Conservation (phyloP, 2,329 filamentous ascomycete genomes). For the Fusarium hostae region DNA sequence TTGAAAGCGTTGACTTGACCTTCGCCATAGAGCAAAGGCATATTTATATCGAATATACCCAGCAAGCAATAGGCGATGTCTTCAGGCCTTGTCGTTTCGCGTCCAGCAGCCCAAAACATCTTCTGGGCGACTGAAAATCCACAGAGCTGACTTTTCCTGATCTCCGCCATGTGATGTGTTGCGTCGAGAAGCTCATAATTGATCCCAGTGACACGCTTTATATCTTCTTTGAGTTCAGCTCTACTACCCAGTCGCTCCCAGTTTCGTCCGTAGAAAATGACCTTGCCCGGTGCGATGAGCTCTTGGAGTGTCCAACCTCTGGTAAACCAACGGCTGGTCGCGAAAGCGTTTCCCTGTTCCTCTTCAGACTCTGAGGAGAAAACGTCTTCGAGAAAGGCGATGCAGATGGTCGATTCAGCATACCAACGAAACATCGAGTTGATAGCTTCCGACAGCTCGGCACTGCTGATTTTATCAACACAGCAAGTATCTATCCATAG, state of each 20-base stretch:
- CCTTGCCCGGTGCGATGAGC: conserved; percentile 43
- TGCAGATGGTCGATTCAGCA: conserved; percentile 40
- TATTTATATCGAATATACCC: conserved; percentile 49
- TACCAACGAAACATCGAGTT: conserved; percentile 52
- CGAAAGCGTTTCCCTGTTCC: not conserved
- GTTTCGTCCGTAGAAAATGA: conserved; percentile 40
- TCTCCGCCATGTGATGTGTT: conserved; percentile 16
- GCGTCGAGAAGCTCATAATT: conserved; percentile 30
- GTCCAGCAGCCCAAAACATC: conserved; percentile 47
- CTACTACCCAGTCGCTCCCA: conserved; percentile 38
- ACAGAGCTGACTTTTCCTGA: conserved; percentile 2
- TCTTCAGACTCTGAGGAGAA: not conserved
- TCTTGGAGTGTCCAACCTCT: conserved; percentile 48
- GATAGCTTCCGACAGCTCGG: conserved; percentile 48
- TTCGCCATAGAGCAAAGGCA: conserved; percentile 50
- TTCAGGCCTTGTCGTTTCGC: conserved; percentile 46
- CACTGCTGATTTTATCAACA: conserved; percentile 48
- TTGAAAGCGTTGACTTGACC: conserved; percentile 45
- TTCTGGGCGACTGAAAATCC: conserved; percentile 43
- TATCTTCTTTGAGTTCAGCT: conserved; percentile 31
- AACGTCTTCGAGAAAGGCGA: conserved; percentile 44
- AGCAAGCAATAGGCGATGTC: conserved; percentile 49
- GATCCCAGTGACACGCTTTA: conserved; percentile 35
- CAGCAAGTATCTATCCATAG: conserved; percentile 50
- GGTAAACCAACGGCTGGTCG: conserved; percentile 41